Evolutionary conservation across 805 yeast species (phyloP).

Genomic region (Suhomyces pyralidae): DNA sequence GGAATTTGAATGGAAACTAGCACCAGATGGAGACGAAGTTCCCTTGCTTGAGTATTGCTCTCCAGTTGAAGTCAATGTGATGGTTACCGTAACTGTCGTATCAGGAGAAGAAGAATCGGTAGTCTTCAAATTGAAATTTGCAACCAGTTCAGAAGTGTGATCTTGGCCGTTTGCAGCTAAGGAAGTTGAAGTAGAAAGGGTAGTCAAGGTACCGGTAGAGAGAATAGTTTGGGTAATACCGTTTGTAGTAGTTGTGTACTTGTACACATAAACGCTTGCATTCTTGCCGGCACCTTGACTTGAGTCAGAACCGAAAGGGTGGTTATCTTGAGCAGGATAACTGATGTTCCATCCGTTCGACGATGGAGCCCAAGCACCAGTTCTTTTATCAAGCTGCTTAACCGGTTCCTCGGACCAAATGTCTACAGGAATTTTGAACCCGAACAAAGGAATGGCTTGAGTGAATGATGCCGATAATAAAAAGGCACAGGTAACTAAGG

Average conservation of each 20-base stretch:
- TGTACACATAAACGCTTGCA: background rate
- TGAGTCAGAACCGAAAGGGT: background rate
- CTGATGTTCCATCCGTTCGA: conserved; percentile 1
- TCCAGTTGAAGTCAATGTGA: background rate
- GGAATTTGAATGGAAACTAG: background rate
- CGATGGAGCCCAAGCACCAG: background rate
- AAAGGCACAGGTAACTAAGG: background rate
- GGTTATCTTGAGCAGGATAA: background rate
- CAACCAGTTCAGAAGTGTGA: background rate
- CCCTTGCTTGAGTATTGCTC: background rate
- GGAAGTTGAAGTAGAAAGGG: background rate
- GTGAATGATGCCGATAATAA: background rate
- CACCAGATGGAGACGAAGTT: background rate
- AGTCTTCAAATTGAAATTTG: background rate
- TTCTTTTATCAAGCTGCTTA: background rate
- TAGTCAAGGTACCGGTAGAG: background rate
- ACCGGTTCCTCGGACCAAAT: background rate
- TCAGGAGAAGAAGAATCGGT: background rate
- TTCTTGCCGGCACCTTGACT: background rate
- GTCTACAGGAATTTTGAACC: background rate
- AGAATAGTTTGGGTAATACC: background rate
- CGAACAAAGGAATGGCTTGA: background rate
- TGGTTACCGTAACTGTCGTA: background rate
- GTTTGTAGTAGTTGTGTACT: background rate
- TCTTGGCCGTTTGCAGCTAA: background rate